Evolutionary conservation across 306 rosid genomes (phyloP).

Genomic region (Erythrophleum fordii): DNA sequence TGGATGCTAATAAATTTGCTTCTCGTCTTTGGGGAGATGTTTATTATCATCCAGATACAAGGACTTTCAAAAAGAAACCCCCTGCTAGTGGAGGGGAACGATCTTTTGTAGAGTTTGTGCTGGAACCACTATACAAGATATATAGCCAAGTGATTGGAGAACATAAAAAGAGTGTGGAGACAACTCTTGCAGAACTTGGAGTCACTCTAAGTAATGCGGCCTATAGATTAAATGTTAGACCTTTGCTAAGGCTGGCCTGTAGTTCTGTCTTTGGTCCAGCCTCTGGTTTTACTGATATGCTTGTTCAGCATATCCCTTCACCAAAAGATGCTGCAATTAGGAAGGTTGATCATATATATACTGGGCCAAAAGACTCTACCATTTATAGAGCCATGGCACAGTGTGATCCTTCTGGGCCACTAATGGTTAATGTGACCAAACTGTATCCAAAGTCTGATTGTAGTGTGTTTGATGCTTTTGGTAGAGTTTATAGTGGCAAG

Average conservation of each 20-base stretch:
- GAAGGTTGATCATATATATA: slow-evolving; percentile 90
- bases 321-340: slow-evolving; percentile 80
- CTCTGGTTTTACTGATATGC: slow-evolving; percentile 95
- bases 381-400: slow-evolving; percentile 85
- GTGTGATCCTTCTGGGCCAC: slow-evolving; percentile 85
- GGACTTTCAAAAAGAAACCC: slow-evolving; percentile 84
- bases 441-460: slow-evolving; percentile 97
- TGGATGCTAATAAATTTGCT: slow-evolving; percentile 85
- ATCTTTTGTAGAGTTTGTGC: slow-evolving; percentile 91
- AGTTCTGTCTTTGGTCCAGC: slow-evolving; percentile 93
- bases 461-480: slow-evolving; percentile 97
- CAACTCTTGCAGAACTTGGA: slow-evolving; percentile 95
- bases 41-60: slow-evolving; percentile 80
- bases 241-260: slow-evolving; percentile 94
- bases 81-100: slow-evolving; percentile 92
- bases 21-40: slow-evolving; percentile 93
- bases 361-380: slow-evolving; percentile 85
- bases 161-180: slow-evolving; percentile 97
- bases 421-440: slow-evolving; percentile 93
- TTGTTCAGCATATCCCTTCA: slow-evolving; percentile 92
- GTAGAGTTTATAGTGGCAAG: slow-evolving; percentile 94
- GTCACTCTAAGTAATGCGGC: slow-evolving; percentile 94
- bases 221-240: slow-evolving; percentile 91
- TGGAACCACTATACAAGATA: slow-evolving; percentile 91
- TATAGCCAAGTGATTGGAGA: slow-evolving; percentile 98